Percentiles rank a stretch among this genome's conserved stretches.
Conservation (phyloP, 257 asterid species). For the Oldenlandia corymbosa region DNA sequence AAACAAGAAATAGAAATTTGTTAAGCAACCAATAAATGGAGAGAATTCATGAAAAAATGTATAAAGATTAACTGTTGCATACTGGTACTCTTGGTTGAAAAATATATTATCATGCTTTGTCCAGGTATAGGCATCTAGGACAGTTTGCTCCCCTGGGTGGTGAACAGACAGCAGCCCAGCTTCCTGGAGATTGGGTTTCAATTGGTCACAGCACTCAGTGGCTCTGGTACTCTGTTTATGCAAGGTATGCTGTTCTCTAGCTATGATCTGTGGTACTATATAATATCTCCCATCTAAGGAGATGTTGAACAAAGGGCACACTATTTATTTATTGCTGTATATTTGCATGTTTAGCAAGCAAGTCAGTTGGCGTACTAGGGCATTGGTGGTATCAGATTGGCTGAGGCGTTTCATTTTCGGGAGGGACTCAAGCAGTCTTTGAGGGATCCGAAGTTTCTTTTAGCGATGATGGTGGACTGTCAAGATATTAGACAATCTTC, state of each 20-base stretch:
- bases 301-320: not conserved
- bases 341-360: constrained; percentile 55
- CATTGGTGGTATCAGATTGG: constrained; percentile 88
- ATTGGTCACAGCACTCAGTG: constrained; percentile 89
- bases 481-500: not conserved
- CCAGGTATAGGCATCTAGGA: constrained; percentile 90
- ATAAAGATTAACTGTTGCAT: too few relatives aligned
- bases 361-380: constrained; percentile 96
- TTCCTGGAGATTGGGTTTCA: constrained; percentile 98
- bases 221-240: constrained; percentile 98
- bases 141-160: constrained; percentile 98
- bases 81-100: not conserved
- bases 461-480: not conserved
- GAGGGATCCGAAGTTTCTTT: constrained; percentile 16
- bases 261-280: not conserved
- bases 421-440: constrained; percentile 87
- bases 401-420: constrained; percentile 80
- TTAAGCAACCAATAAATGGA: not conserved
- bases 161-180: constrained; percentile 95
- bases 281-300: not conserved
- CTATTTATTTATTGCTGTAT: not conserved
- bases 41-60: not conserved
- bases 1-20: too few relatives aligned
- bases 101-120: constrained; percentile 7
- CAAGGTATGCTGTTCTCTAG: constrained; percentile 44